These are phyloP conservation scores for Yamadazyma epiphylla DNA, from an alignment of 1,139 yeast genomes.

Conservation along the genomic window DNA sequence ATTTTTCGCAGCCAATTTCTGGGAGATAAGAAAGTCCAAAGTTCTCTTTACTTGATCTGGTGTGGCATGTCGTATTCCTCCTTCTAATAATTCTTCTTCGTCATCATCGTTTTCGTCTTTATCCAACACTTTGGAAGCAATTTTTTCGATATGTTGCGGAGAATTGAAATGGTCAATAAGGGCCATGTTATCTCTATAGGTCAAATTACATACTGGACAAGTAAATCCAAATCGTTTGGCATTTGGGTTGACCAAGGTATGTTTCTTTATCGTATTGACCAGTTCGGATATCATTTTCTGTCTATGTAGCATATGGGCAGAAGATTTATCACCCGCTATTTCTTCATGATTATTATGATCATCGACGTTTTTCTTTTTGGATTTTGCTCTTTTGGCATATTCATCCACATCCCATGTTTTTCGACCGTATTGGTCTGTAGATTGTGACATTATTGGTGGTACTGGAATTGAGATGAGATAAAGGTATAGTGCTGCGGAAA, in stretches of 20 bases:
- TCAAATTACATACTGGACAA: slow-evolving; percentile 75
- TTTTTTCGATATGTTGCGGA: slow-evolving; percentile 48
- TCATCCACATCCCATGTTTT: slow-evolving; percentile 69
- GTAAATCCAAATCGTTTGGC: slow-evolving; percentile 73
- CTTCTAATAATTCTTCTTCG: slow-evolving; percentile 25
- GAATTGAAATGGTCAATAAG: slow-evolving; percentile 82
- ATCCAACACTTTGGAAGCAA: slow-evolving; percentile 7
- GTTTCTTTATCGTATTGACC: slow-evolving; percentile 31
- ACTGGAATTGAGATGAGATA: no score
- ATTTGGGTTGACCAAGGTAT: slow-evolving; percentile 30
- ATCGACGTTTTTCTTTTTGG: slow-evolving; percentile 9
- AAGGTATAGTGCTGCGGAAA: no score
- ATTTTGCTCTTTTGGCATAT: slow-evolving; percentile 46
- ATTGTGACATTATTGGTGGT: slow-evolving; percentile 1
- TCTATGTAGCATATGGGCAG: slow-evolving; percentile 27
- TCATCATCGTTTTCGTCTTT: slow-evolving; percentile 23
- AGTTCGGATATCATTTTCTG: slow-evolving; percentile 27
- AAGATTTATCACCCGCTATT: slow-evolving; percentile 15
- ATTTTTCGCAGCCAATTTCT: slow-evolving; percentile 17
- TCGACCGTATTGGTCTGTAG: slow-evolving; percentile 53
- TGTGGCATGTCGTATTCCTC: slow-evolving; percentile 32
- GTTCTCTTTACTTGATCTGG: slow-evolving; percentile 27
- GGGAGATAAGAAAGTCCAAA: slow-evolving; percentile 28
- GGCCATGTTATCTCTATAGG: slow-evolving; percentile 78
- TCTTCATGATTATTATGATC: neutral